Evolutionary conservation across 306 rosid genomes (phyloP), one percentile per base, ranked within the genome.

Genomic region (Dryas alaskensis): DNA sequence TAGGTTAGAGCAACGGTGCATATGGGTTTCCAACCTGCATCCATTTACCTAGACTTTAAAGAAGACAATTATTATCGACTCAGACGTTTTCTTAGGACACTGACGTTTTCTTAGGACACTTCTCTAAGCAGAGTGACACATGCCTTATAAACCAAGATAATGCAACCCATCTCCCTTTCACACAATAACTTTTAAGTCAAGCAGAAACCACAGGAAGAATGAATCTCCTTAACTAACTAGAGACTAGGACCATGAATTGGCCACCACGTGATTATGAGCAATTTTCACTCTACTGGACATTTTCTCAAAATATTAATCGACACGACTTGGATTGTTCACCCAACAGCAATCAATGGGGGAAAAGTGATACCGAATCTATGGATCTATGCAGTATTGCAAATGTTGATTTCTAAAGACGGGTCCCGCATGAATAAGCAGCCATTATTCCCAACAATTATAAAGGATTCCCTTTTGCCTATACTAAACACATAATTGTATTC

Each of bases 111-210:
- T 62, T 40, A 40, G 12, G 42, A 6, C 3, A 62, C 48, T 3
- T 62, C 11, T 16, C n/a, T n/a, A 62, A 16, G 67, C 11, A 62
- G 1, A 40, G 8, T 39, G 25, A 62, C 12, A 1, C 12, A 3
- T 61, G 14, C 19, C 22, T 6, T 6, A 37, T 13, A 62, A 39
- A 39, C 65, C 8, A 31, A 17, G 61, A 40, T 10, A 49, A 66
- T 66, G 57, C 57, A 48, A 25, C 31, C 8, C 74, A 47, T 60
- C 48, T 17, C 63, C 4, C 11, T 70, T 70, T 8, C 64, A 47
- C 2, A 51, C 37, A 2, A 51, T 50, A 31, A 39, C n/a, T 51
- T 51, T 12, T 19, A 54, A 25, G 53, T 43, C 6, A 7, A 57
- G 25, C 48, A 19, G 27, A 71, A 44, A 13, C 22, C 40, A 69